Conservation (phyloP, 140 eudicot species). For the Flaveria floridana region DNA sequence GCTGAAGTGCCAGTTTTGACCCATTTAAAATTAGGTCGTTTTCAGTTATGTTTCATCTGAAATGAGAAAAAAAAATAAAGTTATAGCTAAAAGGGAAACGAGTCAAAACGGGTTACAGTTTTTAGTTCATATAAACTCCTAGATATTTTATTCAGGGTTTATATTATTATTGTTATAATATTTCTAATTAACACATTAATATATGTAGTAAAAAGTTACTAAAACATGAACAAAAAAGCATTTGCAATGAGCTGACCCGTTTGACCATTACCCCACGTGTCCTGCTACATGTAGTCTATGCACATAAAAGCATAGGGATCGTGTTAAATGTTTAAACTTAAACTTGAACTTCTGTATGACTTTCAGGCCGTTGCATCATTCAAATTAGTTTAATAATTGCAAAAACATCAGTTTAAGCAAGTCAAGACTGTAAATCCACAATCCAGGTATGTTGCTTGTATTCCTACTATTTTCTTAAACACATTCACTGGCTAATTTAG, state of each 20-base stretch:
- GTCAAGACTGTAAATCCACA: conserved; percentile 19
- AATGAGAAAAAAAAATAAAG: neutral
- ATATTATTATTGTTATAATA: neutral
- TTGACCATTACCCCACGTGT: neutral
- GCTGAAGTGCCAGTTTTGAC: neutral
- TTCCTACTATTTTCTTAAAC: conserved; percentile 5
- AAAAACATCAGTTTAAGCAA: conserved; percentile 20
- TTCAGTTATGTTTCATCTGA: neutral
- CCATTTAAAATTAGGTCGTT: neutral
- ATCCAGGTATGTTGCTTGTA: conserved; percentile 28
- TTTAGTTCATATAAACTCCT: neutral
- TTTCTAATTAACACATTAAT: neutral
- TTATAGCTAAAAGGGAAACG: neutral
- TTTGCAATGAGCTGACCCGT: neutral
- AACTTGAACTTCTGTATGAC: neutral
- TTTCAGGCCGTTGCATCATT: conserved; percentile 89
- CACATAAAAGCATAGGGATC: neutral
- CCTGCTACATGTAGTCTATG: neutral
- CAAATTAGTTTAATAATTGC: conserved; percentile 45
- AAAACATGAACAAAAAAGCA: neutral
- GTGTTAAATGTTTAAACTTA: conserved; percentile 5
- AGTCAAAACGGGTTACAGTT: neutral
- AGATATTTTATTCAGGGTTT: neutral
- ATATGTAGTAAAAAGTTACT: neutral
- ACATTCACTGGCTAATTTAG: neutral